These are phyloP conservation scores for Hypoxylon perforatum DNA, from an alignment of 495 filamentous ascomycete species.

Conservation along the genomic window DNA sequence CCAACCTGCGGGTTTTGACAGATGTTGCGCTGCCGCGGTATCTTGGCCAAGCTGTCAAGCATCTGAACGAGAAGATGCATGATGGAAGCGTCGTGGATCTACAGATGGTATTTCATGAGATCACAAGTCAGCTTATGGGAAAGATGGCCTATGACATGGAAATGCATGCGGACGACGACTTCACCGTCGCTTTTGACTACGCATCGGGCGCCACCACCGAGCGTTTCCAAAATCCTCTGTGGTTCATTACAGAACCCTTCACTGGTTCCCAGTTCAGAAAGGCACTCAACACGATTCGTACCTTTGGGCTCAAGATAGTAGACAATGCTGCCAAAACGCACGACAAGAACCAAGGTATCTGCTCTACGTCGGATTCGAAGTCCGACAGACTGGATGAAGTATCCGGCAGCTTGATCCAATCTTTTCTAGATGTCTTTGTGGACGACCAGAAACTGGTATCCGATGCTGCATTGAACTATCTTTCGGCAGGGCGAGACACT, in stretches of 20 bases:
- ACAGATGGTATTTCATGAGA: conserved; percentile 66
- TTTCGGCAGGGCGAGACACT: conserved; percentile 69
- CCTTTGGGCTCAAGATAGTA: conserved; percentile 64
- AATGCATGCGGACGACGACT: conserved; percentile 67
- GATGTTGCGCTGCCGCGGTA: conserved; percentile 65
- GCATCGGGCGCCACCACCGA: conserved; percentile 68
- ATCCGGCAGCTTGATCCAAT: conserved; percentile 66
- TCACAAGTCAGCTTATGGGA: conserved; percentile 70
- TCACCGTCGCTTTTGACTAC: conserved; percentile 66
- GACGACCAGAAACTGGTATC: conserved; percentile 60
- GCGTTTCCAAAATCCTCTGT: conserved; percentile 71
- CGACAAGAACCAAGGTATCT: not conserved
- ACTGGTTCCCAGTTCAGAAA: conserved; percentile 58
- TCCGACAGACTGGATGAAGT: conserved; percentile 53
- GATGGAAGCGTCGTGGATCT: conserved; percentile 56
- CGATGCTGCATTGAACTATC: conserved; percentile 70
- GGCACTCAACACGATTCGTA: conserved; percentile 58
- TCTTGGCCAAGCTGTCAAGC: conserved; percentile 51
- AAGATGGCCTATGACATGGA: conserved; percentile 72
- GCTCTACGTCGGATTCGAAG: conserved; percentile 16
- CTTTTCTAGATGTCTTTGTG: conserved; percentile 63
- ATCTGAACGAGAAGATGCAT: conserved; percentile 43
- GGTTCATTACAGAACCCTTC: conserved; percentile 64
- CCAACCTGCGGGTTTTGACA: conserved; percentile 66
- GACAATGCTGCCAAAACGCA: conserved; percentile 55